phyloP scores from a whole-genome alignment of 306 rosid genomes.

The Trifolium dubium region DNA sequence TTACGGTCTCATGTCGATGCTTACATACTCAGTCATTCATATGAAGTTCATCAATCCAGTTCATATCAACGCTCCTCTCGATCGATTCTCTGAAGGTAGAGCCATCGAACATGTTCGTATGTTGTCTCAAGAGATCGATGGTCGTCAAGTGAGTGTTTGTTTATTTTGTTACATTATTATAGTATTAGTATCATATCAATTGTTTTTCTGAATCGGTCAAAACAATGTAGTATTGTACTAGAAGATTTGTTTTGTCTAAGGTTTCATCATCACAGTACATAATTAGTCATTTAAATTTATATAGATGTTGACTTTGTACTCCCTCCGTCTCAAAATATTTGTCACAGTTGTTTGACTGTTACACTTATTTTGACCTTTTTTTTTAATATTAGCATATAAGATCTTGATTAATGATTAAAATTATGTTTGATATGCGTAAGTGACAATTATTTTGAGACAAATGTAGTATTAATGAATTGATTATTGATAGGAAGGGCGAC shows the following conservation, averaged over 20 bases:
- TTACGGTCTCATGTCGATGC: slow-evolving; percentile 71
- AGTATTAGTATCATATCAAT: background rate
- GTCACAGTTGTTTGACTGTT: too few relatives aligned
- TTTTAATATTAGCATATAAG: too few relatives aligned
- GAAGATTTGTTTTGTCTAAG: background rate
- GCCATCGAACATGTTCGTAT: slow-evolving; percentile 76
- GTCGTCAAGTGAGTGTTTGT: slow-evolving; percentile 74
- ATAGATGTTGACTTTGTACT: slow-evolving; percentile 38
- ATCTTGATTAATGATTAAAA: too few relatives aligned
- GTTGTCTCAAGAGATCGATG: slow-evolving; percentile 82
- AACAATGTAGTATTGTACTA: background rate
- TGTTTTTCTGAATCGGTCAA: slow-evolving; percentile 1
- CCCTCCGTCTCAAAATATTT: too few relatives aligned
- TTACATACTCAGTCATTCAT: slow-evolving; percentile 63
- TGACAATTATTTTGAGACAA: too few relatives aligned
- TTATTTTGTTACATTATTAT: too few relatives aligned
- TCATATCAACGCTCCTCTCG: slow-evolving; percentile 69
- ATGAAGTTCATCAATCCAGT: slow-evolving; percentile 86
- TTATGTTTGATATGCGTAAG: too few relatives aligned
- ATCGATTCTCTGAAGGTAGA: slow-evolving; percentile 89
- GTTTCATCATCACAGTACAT: background rate
- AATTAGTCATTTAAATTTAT: background rate
- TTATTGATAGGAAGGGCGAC: slow-evolving; percentile 79
- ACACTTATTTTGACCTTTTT: too few relatives aligned
- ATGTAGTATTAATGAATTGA: slow-evolving; percentile 10